These are phyloP conservation scores for Conticribra guillardii DNA, from an alignment of 108 stramenopile genomes.

Conservation along the genomic window DNA sequence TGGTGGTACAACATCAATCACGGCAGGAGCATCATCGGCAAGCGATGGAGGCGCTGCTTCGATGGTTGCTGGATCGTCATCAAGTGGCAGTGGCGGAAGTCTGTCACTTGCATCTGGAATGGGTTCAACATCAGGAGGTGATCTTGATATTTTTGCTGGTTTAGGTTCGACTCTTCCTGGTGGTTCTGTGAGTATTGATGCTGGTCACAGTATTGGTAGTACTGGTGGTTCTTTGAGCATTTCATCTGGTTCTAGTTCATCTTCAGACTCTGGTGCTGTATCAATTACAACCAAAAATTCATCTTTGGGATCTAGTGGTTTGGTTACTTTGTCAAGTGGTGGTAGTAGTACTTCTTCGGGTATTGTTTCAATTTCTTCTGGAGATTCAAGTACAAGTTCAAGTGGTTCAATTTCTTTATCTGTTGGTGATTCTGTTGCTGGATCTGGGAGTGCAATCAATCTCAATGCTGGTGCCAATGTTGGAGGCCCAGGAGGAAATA, in stretches of 20 bases:
- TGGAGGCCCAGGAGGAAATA: conserved; percentile 17
- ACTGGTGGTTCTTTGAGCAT: not conserved
- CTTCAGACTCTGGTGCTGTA: not conserved
- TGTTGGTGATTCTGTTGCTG: conserved; percentile 23
- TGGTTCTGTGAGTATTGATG: not conserved
- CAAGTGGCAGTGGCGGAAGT: conserved; percentile 9
- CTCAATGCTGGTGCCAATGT: conserved; percentile 6
- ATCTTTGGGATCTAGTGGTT: not conserved
- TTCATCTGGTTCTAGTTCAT: not conserved
- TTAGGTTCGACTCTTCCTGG: not conserved
- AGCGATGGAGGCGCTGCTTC: not conserved
- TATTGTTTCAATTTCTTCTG: not conserved
- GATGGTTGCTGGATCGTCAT: conserved; percentile 7
- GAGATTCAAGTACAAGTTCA: not conserved
- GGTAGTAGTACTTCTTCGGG: conserved; percentile 1
- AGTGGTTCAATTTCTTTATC: conserved; percentile 16
- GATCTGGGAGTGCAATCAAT: conserved; percentile 14
- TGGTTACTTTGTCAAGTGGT: not conserved
- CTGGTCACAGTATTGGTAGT: not conserved
- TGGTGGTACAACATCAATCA: conserved; percentile 7
- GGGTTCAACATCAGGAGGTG: conserved; percentile 1
- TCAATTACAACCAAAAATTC: not conserved
- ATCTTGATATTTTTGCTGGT: not conserved
- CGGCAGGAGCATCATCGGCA: not conserved
- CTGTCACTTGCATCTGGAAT: conserved; percentile 2